Conservation (phyloP, 1,284 basidiomycete genomes). For the Pseudozyma pruni region DNA sequence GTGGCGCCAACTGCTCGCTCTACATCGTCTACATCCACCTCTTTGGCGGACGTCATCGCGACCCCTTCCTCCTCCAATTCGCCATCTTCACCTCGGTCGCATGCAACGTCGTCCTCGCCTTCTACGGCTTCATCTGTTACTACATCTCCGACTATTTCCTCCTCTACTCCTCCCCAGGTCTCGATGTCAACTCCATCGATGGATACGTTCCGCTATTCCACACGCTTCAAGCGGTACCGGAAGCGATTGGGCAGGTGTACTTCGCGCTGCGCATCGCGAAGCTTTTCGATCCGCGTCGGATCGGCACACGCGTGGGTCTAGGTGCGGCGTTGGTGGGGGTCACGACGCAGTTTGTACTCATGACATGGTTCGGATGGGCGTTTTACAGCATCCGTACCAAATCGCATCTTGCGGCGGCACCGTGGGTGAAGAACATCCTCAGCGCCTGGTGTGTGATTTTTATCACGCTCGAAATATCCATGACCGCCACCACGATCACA, state of each 20-base stretch:
- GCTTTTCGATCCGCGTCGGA: constrained; percentile 9
- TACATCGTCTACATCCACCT: constrained; percentile 25
- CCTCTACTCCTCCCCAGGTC: constrained; percentile 14
- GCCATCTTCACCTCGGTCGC: constrained; percentile 9
- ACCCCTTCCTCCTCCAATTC: constrained; percentile 10
- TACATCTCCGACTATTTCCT: constrained; percentile 6
- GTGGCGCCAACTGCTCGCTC: constrained; percentile 30
- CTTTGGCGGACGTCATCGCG: constrained; percentile 9
- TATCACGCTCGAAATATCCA: constrained; percentile 17
- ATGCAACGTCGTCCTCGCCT: constrained; percentile 12
- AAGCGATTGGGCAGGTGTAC: constrained; percentile 34
- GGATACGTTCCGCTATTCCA: constrained; percentile 21
- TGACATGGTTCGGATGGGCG: constrained; percentile 19
- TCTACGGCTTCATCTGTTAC: neutral
- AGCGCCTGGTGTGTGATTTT: constrained; percentile 24
- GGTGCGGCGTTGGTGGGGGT: neutral
- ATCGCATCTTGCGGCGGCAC: constrained; percentile 6
- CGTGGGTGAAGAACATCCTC: constrained; percentile 19
- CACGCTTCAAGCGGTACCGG: constrained; percentile 12
- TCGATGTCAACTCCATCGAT: constrained; percentile 30
- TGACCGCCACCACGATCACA: constrained; percentile 25
- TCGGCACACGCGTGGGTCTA: neutral
- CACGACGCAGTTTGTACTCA: constrained; percentile 10
- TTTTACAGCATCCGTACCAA: constrained; percentile 20
- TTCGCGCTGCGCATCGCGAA: constrained; percentile 30